A percentile compares a stretch with the other conserved stretches of the same genome.
Conservation (phyloP, 257 asterid species). For the Solanum chiquidenum region DNA sequence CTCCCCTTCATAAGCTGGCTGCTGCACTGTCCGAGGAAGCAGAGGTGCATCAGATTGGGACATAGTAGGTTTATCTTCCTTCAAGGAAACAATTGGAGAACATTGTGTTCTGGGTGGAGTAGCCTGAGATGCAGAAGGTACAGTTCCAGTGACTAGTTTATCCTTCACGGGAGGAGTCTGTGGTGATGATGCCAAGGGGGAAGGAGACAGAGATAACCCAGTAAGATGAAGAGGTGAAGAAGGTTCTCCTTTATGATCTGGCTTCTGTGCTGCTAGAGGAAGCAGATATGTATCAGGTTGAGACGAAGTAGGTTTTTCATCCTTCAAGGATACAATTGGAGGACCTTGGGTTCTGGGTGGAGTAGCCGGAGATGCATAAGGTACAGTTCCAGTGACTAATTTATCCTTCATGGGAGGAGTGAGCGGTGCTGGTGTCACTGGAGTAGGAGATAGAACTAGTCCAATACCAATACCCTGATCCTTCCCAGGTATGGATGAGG, state of each 20-base stretch:
- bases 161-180: slow-evolving; percentile 29
- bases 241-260: background rate
- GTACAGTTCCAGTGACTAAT: slow-evolving; percentile 7
- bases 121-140: slow-evolving; percentile 6
- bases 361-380: slow-evolving; percentile 4
- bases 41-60: background rate
- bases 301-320: background rate
- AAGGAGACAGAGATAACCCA: background rate
- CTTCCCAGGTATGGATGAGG: slow-evolving; percentile 20
- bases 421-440: slow-evolving; percentile 9
- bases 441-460: slow-evolving; percentile 10
- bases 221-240: slow-evolving; percentile 12
- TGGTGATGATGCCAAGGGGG: slow-evolving; percentile 9
- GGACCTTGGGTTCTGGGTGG: slow-evolving; percentile 7
- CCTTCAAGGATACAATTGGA: background rate
- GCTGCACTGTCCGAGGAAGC: background rate
- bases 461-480: slow-evolving; percentile 16
- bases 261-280: background rate
- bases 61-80: background rate
- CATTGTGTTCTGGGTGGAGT: slow-evolving; percentile 2
- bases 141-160: slow-evolving; percentile 10
- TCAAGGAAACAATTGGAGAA: background rate
- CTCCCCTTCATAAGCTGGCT: background rate
- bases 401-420: slow-evolving; percentile 31
- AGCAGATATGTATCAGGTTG: background rate